Evolutionary conservation across 192 early-diverging fungal species (phyloP), one percentile per base, ranked within the genome.

Genomic region (Cladochytrium replicatum): DNA sequence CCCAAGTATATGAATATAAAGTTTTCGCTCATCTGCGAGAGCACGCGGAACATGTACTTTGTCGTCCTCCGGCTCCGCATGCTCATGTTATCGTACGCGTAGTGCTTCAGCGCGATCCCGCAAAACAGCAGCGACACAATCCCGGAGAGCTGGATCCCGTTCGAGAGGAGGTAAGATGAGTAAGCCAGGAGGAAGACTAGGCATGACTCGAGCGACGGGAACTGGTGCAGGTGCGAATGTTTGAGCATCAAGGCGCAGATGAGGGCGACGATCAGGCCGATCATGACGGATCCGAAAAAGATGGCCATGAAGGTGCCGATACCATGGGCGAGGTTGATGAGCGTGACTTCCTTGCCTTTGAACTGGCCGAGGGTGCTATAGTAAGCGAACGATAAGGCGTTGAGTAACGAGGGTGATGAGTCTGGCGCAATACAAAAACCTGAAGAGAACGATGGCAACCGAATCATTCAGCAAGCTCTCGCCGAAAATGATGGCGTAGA

Each of bases 1-100:
- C 92, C 95, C 25, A 98, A 69, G 59, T 95, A 96, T 38, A 98
- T 91, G 58, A 96, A 98, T 50, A 96, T 85, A 63, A 98, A 98
- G 52, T 93, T 96, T 58, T 98, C 95, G 0, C 88, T 84, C 23
- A 98, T 69, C 46, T 93, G 87, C 0, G 87, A 80, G 21, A 98
- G 66, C n/a, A 96, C 83, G 21, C 87, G 79, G 68, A 96, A 96
- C 69, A 98, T 74, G 49, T 87, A 86, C 53, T 85, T 85, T 28
- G 89, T 92, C 1, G 93, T 89, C 24, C 82, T 58, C 59, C 87
- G 76, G 41, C 80, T 85, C 7, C 74, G 67, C 11, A 65, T 48
- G 6, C 84, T 86, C 82, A 98, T 81, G 63, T 89, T 93, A 46
- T 85, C 75, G 67, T 91, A 93, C 0, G 85, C 86, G 59, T 98